phyloP scores from a whole-genome alignment of 306 rosid genomes.

The Begonia masoniana region DNA sequence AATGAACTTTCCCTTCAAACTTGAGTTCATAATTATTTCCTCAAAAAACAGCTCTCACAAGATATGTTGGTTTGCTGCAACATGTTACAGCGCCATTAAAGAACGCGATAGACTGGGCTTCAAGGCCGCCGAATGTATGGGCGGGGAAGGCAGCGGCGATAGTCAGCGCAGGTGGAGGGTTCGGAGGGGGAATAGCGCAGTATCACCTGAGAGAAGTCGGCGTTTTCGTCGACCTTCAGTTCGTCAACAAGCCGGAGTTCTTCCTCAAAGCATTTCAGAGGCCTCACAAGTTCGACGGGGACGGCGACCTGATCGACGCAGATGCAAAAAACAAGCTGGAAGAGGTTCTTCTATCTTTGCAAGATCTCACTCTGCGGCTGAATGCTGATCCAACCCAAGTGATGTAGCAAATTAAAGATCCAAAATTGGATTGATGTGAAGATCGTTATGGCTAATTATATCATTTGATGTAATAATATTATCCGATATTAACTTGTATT shows the following conservation, averaged over 20 bases:
- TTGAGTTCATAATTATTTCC: no score
- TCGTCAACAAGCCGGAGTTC: constrained; percentile 85
- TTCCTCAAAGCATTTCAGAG: constrained; percentile 50
- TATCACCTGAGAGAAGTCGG: constrained; percentile 86
- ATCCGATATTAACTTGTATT: no score
- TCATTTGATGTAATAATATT: no score
- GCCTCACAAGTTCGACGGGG: constrained; percentile 50
- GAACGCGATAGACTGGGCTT: constrained; percentile 87
- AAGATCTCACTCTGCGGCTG: constrained; percentile 31
- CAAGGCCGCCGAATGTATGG: constrained; percentile 81
- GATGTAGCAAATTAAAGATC: no score
- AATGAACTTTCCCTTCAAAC: no score
- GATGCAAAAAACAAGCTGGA: constrained; percentile 24
- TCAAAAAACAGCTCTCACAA: no score
- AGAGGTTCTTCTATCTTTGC: constrained; percentile 41
- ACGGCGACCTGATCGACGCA: constrained; percentile 59
- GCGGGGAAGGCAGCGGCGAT: constrained; percentile 74
- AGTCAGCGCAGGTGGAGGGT: constrained; percentile 64
- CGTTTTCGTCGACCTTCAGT: constrained; percentile 70
- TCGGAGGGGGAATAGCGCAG: constrained; percentile 62
- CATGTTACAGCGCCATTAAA: constrained; percentile 36
- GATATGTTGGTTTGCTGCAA: no score
- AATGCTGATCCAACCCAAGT: constrained; percentile 5
- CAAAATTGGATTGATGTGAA: no score
- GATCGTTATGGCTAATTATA: no score